Conservation (phyloP, 192 early-diverging fungal species). For the Umbelopsis isabellina region DNA sequence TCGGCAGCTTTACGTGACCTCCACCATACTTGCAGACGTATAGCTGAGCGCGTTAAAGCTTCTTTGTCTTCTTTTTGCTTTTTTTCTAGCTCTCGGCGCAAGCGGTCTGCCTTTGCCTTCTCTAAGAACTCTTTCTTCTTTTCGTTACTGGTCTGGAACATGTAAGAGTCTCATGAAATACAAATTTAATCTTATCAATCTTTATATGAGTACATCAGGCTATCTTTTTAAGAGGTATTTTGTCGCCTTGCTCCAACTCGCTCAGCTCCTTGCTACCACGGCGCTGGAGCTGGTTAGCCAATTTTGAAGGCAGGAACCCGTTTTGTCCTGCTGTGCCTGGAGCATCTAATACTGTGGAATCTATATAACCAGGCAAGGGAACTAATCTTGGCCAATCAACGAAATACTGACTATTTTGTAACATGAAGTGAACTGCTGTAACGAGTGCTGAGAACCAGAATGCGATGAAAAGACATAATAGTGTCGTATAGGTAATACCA, state of each 20-base stretch:
- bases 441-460: constrained; percentile 44
- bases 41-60: neutral
- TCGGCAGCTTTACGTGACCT: neutral
- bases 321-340: neutral
- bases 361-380: constrained; percentile 14
- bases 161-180: neutral
- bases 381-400: constrained; percentile 58
- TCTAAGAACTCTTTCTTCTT: constrained; percentile 5
- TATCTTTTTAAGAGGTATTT: constrained; percentile 14
- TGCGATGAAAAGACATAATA: constrained; percentile 35
- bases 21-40: neutral
- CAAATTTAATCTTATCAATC: neutral
- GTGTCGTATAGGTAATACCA: constrained; percentile 19
- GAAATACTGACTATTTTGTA: constrained; percentile 47
- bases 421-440: constrained; percentile 40
- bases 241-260: neutral
- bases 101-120: neutral
- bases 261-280: constrained; percentile 10
- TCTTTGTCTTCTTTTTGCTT: constrained; percentile 11
- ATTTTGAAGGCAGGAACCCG: neutral
- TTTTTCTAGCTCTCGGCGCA: constrained; percentile 9
- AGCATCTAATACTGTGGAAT: neutral
- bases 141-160: constrained; percentile 13
- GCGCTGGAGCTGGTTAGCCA: neutral
- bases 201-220: neutral